phyloP scores from a whole-genome alignment of 2,329 filamentous ascomycete species.

The Teratosphaeria epicoccoides region DNA sequence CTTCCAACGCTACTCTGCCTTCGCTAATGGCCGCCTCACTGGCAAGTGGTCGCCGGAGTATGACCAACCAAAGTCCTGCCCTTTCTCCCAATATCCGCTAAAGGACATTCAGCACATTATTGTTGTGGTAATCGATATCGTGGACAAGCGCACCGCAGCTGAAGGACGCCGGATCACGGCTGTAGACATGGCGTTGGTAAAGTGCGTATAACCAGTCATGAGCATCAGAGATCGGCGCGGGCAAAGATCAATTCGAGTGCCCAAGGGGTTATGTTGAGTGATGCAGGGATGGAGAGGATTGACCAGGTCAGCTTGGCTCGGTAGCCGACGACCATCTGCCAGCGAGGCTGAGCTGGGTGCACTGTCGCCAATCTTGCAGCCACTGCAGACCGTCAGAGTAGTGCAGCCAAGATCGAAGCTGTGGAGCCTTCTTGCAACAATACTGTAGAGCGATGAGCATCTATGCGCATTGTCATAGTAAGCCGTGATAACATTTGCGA shows the following conservation, averaged over 20 bases:
- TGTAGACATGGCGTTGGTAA: constrained; percentile 17
- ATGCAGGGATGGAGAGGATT: constrained; percentile 33
- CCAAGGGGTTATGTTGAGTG: constrained; percentile 33
- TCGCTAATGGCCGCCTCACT: background rate
- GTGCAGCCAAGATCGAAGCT: too few relatives aligned
- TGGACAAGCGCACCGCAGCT: background rate
- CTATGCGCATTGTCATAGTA: too few relatives aligned
- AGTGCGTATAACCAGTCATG: constrained; percentile 34
- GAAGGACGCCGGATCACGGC: background rate
- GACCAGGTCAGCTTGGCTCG: constrained; percentile 33
- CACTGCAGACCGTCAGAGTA: too few relatives aligned
- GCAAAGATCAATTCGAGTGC: constrained; percentile 30
- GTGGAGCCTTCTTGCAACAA: too few relatives aligned
- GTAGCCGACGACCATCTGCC: constrained; percentile 30
- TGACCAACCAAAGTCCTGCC: background rate
- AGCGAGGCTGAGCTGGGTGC: constrained; percentile 29
- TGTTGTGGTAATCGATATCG: background rate
- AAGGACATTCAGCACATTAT: background rate
- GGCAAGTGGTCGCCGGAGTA: background rate
- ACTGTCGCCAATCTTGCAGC: too few relatives aligned
- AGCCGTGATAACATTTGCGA: too few relatives aligned
- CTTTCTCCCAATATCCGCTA: background rate
- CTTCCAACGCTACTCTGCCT: background rate
- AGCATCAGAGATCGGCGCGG: constrained; percentile 34
- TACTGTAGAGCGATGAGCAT: too few relatives aligned